Evolutionary conservation across 2,329 filamentous ascomycete species (phyloP), one percentile per base, ranked within the genome.

Genomic region (Phialocephala subalpina): DNA sequence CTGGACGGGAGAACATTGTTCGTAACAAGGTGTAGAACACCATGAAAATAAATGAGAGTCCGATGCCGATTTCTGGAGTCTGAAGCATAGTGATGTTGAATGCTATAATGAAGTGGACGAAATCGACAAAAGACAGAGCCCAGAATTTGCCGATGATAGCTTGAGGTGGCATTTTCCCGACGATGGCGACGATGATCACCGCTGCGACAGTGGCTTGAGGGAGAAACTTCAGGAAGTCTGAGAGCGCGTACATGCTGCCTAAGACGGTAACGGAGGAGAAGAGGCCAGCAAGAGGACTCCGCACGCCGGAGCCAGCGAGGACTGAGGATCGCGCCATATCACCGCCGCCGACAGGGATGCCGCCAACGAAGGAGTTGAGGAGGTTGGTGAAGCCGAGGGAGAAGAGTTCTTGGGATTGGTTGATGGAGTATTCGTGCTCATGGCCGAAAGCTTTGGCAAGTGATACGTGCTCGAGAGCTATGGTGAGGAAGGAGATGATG

Each of bases 311-410:
- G 33, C 86, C 83, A 0, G 87, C 89, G 79, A 90, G 90, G 73
- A 91, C 87, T 14, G 89, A 87, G 0, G 88, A 90, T 8, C 88
- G 82, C 0, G 87, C 90, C 84, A 91, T 90, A 69, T 88, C 88
- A 25, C 87, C 89, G 14, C 87, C 87, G 14, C 65, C 27, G 36
- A 89, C 82, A 0, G 87, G 82, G 85, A 90, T 89, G 11, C 84
- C 81, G 27, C 86, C 85, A 75, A 91, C 90, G 77, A 90, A 86
- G 53, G 84, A 85, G 76, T 90, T 90, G 77, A 88, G 81, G 65
- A 90, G 83, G 76, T 90, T 90, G 53, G 84, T 83, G 16, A 86
- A 75, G 14, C 88, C 89, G 2, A 90, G 83, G 70, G 88, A 90
- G 63, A 86, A 85, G 1, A 91, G 82, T 69, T 91, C 89, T 74